Evolutionary conservation across 2,329 filamentous ascomycete species (phyloP).

Genomic region (Apiospora sp.): DNA sequence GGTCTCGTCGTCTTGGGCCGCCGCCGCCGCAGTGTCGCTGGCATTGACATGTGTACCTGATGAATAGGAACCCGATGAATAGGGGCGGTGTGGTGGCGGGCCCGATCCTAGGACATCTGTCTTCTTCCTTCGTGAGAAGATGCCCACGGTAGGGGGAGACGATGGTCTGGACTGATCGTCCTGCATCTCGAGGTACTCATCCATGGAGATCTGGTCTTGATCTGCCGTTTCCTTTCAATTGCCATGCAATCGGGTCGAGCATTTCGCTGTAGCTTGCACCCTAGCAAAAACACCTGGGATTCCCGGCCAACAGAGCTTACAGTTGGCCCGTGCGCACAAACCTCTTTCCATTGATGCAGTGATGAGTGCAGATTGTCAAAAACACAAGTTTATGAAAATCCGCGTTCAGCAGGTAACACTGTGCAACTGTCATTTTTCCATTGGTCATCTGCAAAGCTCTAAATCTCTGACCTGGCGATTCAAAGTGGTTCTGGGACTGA

Average conservation of each 20-base stretch:
- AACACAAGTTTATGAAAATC: not conserved
- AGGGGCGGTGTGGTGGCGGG: constrained; percentile 3
- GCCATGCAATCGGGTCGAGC: not conserved
- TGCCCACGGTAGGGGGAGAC: not conserved
- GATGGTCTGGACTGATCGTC: not conserved
- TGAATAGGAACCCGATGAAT: constrained; percentile 6
- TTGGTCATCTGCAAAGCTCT: not conserved
- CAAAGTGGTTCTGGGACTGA: not conserved
- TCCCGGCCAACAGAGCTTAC: not conserved
- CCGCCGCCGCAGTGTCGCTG: not conserved
- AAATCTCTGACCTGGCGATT: not conserved
- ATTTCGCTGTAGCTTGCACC: not conserved
- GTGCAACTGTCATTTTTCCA: not conserved
- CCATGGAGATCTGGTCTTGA: not conserved
- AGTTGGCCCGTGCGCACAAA: not conserved
- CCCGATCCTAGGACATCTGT: not conserved
- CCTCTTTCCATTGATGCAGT: not conserved
- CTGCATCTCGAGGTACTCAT: not conserved
- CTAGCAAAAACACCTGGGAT: not conserved
- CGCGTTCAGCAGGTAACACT: not conserved
- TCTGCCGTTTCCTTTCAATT: not conserved
- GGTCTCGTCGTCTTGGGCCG: not conserved
- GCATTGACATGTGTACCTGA: constrained; percentile 4
- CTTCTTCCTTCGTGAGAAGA: not conserved
- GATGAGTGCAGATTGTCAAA: not conserved